Conservation (phyloP, 2,329 filamentous ascomycete genomes). For the Cercospora sojina region DNA sequence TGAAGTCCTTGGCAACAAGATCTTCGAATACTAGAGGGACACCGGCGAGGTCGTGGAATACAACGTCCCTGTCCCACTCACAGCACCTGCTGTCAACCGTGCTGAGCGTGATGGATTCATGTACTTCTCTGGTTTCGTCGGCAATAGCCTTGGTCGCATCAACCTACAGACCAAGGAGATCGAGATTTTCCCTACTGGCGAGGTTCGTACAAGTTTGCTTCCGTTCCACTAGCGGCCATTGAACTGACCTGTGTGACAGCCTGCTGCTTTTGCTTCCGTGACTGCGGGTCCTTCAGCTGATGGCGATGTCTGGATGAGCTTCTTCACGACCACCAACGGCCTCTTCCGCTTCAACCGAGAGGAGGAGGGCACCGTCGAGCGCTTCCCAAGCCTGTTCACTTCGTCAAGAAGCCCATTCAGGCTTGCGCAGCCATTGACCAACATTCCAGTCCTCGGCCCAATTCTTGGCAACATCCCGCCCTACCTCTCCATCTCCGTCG, state of each 20-base stretch:
- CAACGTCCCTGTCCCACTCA: constrained; percentile 19
- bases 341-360: constrained; percentile 12
- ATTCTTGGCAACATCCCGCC: constrained; percentile 16
- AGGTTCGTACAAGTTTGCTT: neutral
- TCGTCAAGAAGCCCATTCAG: neutral
- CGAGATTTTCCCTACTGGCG: constrained; percentile 23
- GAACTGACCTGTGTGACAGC: constrained; percentile 6
- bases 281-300: constrained; percentile 23
- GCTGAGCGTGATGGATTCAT: constrained; percentile 27
- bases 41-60: constrained; percentile 25
- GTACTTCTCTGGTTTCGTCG: constrained; percentile 28
- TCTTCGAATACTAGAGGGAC: constrained; percentile 22
- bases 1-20: constrained; percentile 23
- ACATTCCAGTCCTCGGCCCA: constrained; percentile 4
- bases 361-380: constrained; percentile 16
- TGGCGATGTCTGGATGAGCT: constrained; percentile 27
- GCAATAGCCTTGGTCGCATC: constrained; percentile 28
- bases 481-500: constrained; percentile 23
- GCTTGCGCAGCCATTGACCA: neutral
- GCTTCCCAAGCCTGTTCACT: constrained; percentile 16
- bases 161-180: constrained; percentile 24
- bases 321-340: constrained; percentile 20
- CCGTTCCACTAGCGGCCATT: neutral
- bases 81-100: constrained; percentile 27
- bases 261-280: constrained; percentile 17